Base-by-base conservation (phyloP, 2,329 filamentous ascomycete species). In the Neonectria faginata region DNA sequence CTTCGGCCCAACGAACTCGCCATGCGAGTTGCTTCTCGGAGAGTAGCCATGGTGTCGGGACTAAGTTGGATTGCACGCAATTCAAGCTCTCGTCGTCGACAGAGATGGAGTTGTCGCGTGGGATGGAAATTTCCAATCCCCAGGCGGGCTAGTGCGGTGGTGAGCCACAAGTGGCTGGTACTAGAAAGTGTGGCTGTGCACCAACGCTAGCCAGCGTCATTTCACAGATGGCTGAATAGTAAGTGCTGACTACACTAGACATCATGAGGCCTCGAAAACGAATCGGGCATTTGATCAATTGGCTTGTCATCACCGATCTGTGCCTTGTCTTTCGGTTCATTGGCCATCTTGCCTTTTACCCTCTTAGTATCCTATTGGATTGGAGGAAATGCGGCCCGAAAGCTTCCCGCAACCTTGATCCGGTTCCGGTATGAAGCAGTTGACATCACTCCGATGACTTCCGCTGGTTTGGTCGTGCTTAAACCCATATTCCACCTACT, bases 1-100 rank as follows among this genome's bases (percentile, higher is more conserved):
- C 71, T 74, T 59, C 71, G 70, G 48, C 76, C 70, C 62, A 80
- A 59, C 59, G 66, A 70, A 62, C 76, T 74, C 67, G 75, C 75
- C 64, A 78, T 51, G 67, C 81, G 81, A 71, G 75, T 73, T 61
- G 79, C 76, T 67, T 82, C 79, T 61, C 81, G 80, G 70, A 80
- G 72, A 63, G 77, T 78, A 57, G 82, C 76, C 82, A 84, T 84
- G 60, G 60, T 76, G 63, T 67, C 57, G 47, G 48, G 51, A 54
- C 51, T 68, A 27, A 55, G 25, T 39, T 27, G 52, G 51, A 60
- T 60, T 60, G 58, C 53, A 64, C 60, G 59, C 52, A 65, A 64
- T 60, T 66, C 50, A 54, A 63, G 54, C 62, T 68, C 62, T 65
- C 62, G 58, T 74, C 65, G 55, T 66, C 69, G 59, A 60, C 67